These are phyloP conservation scores for Daldinia decipiens DNA, from an alignment of 495 filamentous ascomycete genomes.

Conservation along the genomic window DNA sequence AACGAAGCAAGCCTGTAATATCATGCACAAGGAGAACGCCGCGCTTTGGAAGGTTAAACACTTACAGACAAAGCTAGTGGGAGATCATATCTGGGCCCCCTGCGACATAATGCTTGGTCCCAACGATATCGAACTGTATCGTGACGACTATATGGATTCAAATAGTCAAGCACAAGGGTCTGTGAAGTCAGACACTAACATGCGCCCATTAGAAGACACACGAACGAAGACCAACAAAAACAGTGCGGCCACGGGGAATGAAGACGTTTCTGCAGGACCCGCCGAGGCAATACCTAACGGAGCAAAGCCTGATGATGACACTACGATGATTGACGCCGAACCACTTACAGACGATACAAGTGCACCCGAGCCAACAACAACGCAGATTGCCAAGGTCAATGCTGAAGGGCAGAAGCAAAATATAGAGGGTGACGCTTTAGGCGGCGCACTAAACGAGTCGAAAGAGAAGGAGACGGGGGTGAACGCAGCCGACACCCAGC, in stretches of 20 bases:
- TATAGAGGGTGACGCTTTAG: background rate
- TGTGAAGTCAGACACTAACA: slow-evolving; percentile 36
- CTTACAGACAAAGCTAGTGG: slow-evolving; percentile 77
- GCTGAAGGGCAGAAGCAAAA: slow-evolving; percentile 20
- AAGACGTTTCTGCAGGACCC: slow-evolving; percentile 1
- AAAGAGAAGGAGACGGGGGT: slow-evolving; percentile 14
- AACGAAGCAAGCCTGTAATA: slow-evolving; percentile 70
- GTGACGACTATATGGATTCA: slow-evolving; percentile 49
- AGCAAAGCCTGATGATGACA: slow-evolving; percentile 27
- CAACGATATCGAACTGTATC: slow-evolving; percentile 63
- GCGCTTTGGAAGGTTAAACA: slow-evolving; percentile 81
- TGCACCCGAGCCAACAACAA: slow-evolving; percentile 3
- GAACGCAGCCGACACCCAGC: slow-evolving; percentile 5
- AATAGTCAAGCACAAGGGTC: slow-evolving; percentile 36
- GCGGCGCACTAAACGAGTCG: slow-evolving; percentile 41
- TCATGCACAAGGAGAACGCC: slow-evolving; percentile 79
- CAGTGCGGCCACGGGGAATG: slow-evolving; percentile 14
- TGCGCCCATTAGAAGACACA: slow-evolving; percentile 26
- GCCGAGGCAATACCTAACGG: slow-evolving; percentile 20
- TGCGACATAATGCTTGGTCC: slow-evolving; percentile 69
- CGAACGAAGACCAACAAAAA: slow-evolving; percentile 30
- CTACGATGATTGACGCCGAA: slow-evolving; percentile 42
- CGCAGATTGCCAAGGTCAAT: slow-evolving; percentile 10
- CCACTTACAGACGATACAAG: slow-evolving; percentile 10
- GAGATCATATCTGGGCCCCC: slow-evolving; percentile 82